Evolutionary conservation across 768 basidiomycete species (phyloP).

Genomic region (Podaxis sp.): DNA sequence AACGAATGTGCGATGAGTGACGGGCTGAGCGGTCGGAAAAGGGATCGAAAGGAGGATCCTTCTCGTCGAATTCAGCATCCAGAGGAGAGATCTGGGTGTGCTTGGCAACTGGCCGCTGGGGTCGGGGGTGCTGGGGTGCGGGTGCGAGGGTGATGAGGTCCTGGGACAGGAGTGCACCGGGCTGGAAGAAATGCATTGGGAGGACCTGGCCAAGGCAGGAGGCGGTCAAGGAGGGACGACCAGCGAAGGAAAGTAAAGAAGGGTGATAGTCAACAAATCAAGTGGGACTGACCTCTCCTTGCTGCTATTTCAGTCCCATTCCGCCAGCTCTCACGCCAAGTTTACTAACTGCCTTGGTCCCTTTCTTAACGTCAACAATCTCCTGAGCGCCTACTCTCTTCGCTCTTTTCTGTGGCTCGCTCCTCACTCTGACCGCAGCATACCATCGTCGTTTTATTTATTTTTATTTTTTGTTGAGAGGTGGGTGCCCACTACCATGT

Average conservation of each 20-base stretch:
- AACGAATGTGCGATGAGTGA: neutral
- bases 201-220: constrained; percentile 31
- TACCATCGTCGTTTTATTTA: too few species aligned
- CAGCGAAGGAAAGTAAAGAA: constrained; percentile 16
- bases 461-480: too few species aligned
- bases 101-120: constrained; percentile 28
- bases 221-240: constrained; percentile 14
- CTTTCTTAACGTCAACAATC: neutral
- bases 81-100: constrained; percentile 11
- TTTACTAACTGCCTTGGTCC: neutral
- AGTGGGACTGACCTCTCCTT: neutral
- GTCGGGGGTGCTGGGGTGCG: constrained; percentile 23
- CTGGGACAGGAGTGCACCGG: constrained; percentile 22
- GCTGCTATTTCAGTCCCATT: neutral
- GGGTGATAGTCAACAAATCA: neutral
- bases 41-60: constrained; percentile 6
- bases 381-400: neutral
- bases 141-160: constrained; percentile 30
- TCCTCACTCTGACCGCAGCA: neutral
- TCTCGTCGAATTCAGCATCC: constrained; percentile 16
- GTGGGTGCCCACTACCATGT: neutral
- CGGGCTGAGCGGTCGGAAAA: neutral
- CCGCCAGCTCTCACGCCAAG: neutral
- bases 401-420: neutral
- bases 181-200: constrained; percentile 23